These are phyloP conservation scores for Hypomyces perniciosus DNA, from an alignment of 2,329 filamentous ascomycete genomes.

Conservation along the genomic window DNA sequence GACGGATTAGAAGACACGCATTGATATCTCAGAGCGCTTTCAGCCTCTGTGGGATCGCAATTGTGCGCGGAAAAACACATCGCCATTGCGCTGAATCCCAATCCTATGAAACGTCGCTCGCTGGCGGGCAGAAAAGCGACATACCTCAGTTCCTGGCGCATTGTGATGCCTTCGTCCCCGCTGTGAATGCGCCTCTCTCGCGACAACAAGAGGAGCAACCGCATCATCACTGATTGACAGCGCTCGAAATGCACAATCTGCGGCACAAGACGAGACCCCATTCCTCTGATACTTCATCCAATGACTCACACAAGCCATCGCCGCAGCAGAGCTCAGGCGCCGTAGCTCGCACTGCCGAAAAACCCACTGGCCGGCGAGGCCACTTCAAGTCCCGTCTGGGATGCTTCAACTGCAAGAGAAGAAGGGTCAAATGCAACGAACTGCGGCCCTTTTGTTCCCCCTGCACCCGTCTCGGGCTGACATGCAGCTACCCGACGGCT, in stretches of 20 bases:
- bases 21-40: too few relatives aligned
- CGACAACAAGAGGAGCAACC: too few relatives aligned
- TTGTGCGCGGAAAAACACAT: too few relatives aligned
- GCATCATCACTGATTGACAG: too few relatives aligned
- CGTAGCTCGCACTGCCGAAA: not conserved
- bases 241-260: not conserved
- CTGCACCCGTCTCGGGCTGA: constrained; percentile 29
- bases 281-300: constrained; percentile 7
- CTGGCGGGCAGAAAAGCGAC: too few relatives aligned
- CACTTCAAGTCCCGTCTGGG: constrained; percentile 27
- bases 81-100: too few relatives aligned
- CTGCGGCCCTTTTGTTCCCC: constrained; percentile 23
- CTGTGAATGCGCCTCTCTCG: too few relatives aligned
- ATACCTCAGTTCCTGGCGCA: too few relatives aligned
- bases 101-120: too few relatives aligned
- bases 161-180: too few relatives aligned
- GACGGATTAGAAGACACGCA: too few relatives aligned
- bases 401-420: constrained; percentile 28
- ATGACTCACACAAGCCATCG: constrained; percentile 3
- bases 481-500: constrained; percentile 27
- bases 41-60: too few relatives aligned
- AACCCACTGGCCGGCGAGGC: constrained; percentile 17
- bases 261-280: constrained; percentile 6
- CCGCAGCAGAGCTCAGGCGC: not conserved
- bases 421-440: constrained; percentile 29